These are phyloP conservation scores for Populus hybrid DNA, from an alignment of 441 rosid species.

Conservation along the genomic window DNA sequence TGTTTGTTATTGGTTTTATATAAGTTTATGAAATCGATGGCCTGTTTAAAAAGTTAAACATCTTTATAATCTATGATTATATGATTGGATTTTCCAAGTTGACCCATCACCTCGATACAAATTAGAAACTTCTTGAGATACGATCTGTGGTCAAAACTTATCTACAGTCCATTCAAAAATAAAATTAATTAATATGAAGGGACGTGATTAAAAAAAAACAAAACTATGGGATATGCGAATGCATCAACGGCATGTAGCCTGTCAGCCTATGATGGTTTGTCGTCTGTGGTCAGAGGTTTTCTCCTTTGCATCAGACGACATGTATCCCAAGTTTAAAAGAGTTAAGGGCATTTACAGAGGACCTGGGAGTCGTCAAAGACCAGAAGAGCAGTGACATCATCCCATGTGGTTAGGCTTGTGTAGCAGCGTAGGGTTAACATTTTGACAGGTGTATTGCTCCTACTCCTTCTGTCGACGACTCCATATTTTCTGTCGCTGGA, in stretches of 20 bases:
- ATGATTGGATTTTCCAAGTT: constrained; percentile 7
- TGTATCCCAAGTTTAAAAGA: too few relatives aligned
- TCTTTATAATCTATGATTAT: neutral
- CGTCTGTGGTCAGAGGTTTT: neutral
- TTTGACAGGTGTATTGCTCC: neutral
- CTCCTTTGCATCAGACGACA: neutral
- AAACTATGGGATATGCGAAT: neutral
- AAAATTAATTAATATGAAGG: neutral
- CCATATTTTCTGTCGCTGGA: neutral
- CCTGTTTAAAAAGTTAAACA: neutral
- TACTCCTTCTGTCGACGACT: neutral
- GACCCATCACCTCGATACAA: constrained; percentile 13
- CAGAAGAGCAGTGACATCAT: neutral
- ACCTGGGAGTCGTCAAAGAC: neutral
- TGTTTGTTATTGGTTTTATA: neutral
- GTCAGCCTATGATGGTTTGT: neutral
- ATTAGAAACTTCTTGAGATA: constrained; percentile 16
- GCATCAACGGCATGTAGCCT: neutral
- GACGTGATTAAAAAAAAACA: neutral
- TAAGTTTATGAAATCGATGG: neutral
- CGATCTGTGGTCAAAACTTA: neutral
- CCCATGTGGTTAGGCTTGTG: neutral
- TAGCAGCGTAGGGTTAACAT: neutral
- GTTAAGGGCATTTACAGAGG: too few relatives aligned
- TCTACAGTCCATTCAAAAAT: too few relatives aligned